Percentiles rank a stretch among this genome's conserved stretches.
Conservation (phyloP, 2,329 filamentous ascomycete species). For the Paracamarosporium sp. region DNA sequence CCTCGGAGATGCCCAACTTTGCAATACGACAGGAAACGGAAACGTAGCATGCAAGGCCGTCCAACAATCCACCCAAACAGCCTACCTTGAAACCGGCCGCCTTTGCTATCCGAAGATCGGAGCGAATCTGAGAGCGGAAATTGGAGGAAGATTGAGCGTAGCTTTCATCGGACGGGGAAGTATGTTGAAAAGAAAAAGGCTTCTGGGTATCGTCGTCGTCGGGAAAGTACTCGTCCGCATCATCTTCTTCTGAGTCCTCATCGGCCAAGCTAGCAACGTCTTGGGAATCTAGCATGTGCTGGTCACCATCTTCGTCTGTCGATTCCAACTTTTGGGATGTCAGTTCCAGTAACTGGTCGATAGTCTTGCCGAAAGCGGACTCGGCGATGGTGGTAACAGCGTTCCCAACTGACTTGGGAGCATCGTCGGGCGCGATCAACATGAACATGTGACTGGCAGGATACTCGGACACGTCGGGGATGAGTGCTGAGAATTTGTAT, state of each 20-base stretch:
- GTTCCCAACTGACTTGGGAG: slow-evolving; percentile 50
- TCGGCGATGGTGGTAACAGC: slow-evolving; percentile 56
- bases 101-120: slow-evolving; percentile 68
- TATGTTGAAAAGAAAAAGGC: slow-evolving; percentile 13
- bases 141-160: slow-evolving; percentile 29
- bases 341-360: slow-evolving; percentile 58
- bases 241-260: slow-evolving; percentile 43
- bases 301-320: slow-evolving; percentile 51
- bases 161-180: background rate
- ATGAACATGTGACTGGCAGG: slow-evolving; percentile 64
- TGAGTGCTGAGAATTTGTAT: slow-evolving; percentile 47
- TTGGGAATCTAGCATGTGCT: slow-evolving; percentile 50
- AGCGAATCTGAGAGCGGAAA: slow-evolving; percentile 54
- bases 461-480: slow-evolving; percentile 66
- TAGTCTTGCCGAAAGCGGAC: slow-evolving; percentile 49
- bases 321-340: slow-evolving; percentile 48
- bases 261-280: slow-evolving; percentile 40
- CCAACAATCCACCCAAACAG: slow-evolving; percentile 60
- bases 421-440: slow-evolving; percentile 60
- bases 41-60: slow-evolving; percentile 60
- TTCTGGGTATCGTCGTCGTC: slow-evolving; percentile 49
- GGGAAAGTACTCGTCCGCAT: slow-evolving; percentile 43
- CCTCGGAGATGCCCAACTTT: slow-evolving; percentile 75
- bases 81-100: slow-evolving; percentile 74
- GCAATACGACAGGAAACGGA: slow-evolving; percentile 73